Conservation (phyloP, 179 eudicot genomes). For the Heliamphora pulchella region DNA sequence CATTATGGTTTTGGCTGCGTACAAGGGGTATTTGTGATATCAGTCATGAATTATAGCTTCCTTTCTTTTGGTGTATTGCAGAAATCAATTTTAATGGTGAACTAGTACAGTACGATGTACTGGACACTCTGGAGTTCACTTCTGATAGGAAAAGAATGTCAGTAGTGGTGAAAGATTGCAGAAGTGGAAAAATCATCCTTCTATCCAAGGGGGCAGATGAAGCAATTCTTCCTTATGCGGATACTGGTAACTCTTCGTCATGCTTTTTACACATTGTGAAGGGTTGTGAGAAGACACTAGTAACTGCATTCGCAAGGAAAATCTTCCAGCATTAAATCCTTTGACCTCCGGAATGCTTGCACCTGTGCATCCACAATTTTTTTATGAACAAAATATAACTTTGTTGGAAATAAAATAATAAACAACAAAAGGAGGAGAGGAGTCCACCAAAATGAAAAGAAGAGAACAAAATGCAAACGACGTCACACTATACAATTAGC, state of each 20-base stretch:
- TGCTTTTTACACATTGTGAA: neutral
- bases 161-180: slow-evolving; percentile 67
- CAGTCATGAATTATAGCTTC: neutral
- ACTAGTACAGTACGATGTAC: slow-evolving; percentile 55
- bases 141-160: slow-evolving; percentile 99
- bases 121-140: slow-evolving; percentile 88
- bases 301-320: neutral
- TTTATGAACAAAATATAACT: too few species aligned
- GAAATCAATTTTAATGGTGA: slow-evolving; percentile 65
- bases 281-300: neutral
- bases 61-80: slow-evolving; percentile 30
- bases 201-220: slow-evolving; percentile 98
- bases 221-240: slow-evolving; percentile 67
- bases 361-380: too few species aligned
- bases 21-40: neutral
- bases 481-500: too few species aligned
- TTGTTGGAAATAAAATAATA: too few species aligned
- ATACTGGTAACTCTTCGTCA: slow-evolving; percentile 34
- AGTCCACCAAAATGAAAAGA: too few species aligned
- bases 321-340: too few species aligned
- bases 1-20: slow-evolving; percentile 4
- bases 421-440: too few species aligned
- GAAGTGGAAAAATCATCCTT: slow-evolving; percentile 64
- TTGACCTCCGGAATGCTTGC: too few species aligned
- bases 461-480: too few species aligned